Evolutionary conservation across 2,329 filamentous ascomycete genomes (phyloP), one percentile per base, ranked within the genome.

Genomic region (Fusarium clavum): DNA sequence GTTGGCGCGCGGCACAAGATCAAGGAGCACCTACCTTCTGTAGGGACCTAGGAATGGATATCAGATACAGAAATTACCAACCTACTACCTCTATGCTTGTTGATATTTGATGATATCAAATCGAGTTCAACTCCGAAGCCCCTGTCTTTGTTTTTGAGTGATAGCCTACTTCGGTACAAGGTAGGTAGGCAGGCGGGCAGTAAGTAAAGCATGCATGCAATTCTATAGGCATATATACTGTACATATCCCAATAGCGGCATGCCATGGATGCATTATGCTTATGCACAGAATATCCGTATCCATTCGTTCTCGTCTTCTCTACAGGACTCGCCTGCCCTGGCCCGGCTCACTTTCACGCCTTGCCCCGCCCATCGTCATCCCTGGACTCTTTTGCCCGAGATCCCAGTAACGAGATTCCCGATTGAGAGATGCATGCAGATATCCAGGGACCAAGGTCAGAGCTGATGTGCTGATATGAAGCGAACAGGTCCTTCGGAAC

Each of bases 371-470:
- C 52, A 46, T 32, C 20, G 29, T 25, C 22, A 66, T 65, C 63
- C 48, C 44, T 63, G 63, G 29, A 54, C 24, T 18, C 48, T 18
- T 56, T 24, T 63, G 46, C 30, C 58, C 47, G 29, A 40, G 60
- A 40, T 38, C 47, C 29, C 14, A 53, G 25, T 18, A 47, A 56
- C 30, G 13, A 57, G 52, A 58, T 59, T 56, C 44, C 67, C 49
- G 57, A 70, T 70, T 63, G 43, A 70, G 66, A 62, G 58, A 64
- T 69, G 59, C 64, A 64, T 63, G 58, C 64, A 66, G 62, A 49
- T 38, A 67, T 55, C 57, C 57, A 70, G 61, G 49, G 65, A 60
- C 67, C 46, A 40, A 53, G 64, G 30, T 34, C 45, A n/a, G 34
- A 38, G 34, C 18, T 38, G 34, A 38, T 24, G 41, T 32, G 30